These are phyloP conservation scores for Myxozyma udenii DNA, from an alignment of 805 yeast species.

Conservation along the genomic window DNA sequence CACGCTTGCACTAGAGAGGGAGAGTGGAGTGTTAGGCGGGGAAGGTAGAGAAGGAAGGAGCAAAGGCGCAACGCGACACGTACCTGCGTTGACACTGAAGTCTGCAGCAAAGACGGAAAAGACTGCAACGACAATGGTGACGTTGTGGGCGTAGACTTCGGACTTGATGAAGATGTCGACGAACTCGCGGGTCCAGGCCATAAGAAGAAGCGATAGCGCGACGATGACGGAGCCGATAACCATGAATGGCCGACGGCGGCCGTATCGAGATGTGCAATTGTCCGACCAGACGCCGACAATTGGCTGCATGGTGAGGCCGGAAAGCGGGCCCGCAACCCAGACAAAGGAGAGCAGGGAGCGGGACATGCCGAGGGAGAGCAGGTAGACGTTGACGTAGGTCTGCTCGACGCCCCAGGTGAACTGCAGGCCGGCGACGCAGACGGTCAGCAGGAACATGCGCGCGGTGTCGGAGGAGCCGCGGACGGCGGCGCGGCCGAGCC, in stretches of 20 bases:
- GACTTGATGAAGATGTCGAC: slow-evolving; percentile 43
- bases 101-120: slow-evolving; percentile 53
- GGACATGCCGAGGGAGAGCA: slow-evolving; percentile 57
- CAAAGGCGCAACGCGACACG: too few relatives aligned
- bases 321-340: slow-evolving; percentile 67
- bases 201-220: slow-evolving; percentile 44
- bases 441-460: slow-evolving; percentile 48
- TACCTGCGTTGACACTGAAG: slow-evolving; percentile 47
- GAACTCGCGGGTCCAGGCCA: slow-evolving; percentile 49
- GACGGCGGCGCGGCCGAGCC: slow-evolving; percentile 28
- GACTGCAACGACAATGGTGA: slow-evolving; percentile 49
- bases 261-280: slow-evolving; percentile 45
- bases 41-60: not conserved
- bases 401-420: slow-evolving; percentile 50
- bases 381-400: slow-evolving; percentile 40
- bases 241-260: slow-evolving; percentile 59
- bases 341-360: slow-evolving; percentile 54
- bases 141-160: slow-evolving; percentile 10
- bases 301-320: slow-evolving; percentile 67
- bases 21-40: not conserved
- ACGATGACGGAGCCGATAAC: slow-evolving; percentile 54
- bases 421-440: slow-evolving; percentile 58
- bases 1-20: slow-evolving; percentile 52
- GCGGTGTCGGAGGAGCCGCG: slow-evolving; percentile 27
- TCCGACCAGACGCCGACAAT: slow-evolving; percentile 60